A percentile compares a stretch with the other conserved stretches of the same genome.
Evolutionary conservation across 1,284 basidiomycete genomes (phyloP).

Genomic region (Cutaneotrichosporon sp.): DNA sequence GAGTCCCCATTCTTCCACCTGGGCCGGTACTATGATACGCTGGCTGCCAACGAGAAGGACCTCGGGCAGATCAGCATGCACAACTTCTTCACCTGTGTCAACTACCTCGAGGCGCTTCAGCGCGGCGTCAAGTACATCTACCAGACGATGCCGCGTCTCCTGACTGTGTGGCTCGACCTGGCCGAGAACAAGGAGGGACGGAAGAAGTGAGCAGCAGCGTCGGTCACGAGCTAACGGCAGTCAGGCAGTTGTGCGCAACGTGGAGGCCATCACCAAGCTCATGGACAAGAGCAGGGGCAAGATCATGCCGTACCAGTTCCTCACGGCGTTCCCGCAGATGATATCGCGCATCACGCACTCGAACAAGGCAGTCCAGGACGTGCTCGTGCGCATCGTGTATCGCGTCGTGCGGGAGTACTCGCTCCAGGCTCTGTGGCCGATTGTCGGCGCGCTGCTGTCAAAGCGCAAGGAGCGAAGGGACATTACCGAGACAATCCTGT

Average conservation of each 20-base stretch:
- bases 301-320: conserved; percentile 78
- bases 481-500: conserved; percentile 34
- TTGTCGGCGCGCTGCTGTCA: conserved; percentile 83
- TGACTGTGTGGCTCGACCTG: conserved; percentile 93
- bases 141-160: conserved; percentile 86
- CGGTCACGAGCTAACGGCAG: conserved; percentile 4
- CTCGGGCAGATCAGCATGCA: conserved; percentile 4
- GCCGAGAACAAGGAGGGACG: conserved; percentile 58
- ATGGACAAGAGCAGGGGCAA: conserved; percentile 59
- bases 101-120: conserved; percentile 70
- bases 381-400: conserved; percentile 67
- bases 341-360: conserved; percentile 86
- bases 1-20: conserved; percentile 81
- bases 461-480: conserved; percentile 61
- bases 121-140: conserved; percentile 94
- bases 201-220: conserved; percentile 22
- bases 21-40: conserved; percentile 75
- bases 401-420: conserved; percentile 77
- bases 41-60: conserved; percentile 17
- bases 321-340: conserved; percentile 93
- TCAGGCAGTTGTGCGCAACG: not conserved
- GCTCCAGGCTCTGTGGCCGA: conserved; percentile 89
- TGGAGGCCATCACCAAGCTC: conserved; percentile 53
- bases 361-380: conserved; percentile 62
- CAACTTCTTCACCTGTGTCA: conserved; percentile 53